These are phyloP conservation scores for Pseudogymnoascus sp. DNA, from an alignment of 2,329 filamentous ascomycete genomes.

Conservation along the genomic window DNA sequence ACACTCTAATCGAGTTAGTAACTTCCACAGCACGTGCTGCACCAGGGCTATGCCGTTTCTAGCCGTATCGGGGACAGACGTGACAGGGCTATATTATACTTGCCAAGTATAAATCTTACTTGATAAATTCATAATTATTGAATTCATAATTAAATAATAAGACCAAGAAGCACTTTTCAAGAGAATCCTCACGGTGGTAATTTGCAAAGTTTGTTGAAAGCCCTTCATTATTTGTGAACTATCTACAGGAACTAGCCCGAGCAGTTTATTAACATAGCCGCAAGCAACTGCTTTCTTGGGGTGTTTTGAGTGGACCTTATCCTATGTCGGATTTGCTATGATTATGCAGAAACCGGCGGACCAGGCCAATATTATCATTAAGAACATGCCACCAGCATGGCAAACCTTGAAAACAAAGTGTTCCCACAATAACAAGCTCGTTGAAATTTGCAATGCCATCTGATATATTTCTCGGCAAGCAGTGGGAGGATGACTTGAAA, in stretches of 20 bases:
- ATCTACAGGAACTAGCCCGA: constrained; percentile 6
- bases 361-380: constrained; percentile 6
- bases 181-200: neutral
- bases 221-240: neutral
- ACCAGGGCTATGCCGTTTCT: neutral
- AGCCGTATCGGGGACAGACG: neutral
- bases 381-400: neutral
- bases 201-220: neutral
- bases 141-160: neutral
- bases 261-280: neutral
- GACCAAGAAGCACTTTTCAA: neutral
- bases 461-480: neutral
- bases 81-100: neutral
- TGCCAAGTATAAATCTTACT: too few species aligned
- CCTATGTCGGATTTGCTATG: constrained; percentile 3
- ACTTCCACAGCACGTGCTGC: neutral
- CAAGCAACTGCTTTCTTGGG: constrained; percentile 3
- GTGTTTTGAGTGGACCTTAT: neutral
- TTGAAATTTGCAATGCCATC: neutral
- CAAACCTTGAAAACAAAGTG: neutral
- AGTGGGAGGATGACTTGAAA: neutral
- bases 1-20: neutral
- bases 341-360: constrained; percentile 7
- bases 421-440: neutral
- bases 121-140: too few species aligned